These are phyloP conservation scores for Schizosaccharomyces cryophilus DNA, from an alignment of 805 yeast genomes.

Conservation along the genomic window DNA sequence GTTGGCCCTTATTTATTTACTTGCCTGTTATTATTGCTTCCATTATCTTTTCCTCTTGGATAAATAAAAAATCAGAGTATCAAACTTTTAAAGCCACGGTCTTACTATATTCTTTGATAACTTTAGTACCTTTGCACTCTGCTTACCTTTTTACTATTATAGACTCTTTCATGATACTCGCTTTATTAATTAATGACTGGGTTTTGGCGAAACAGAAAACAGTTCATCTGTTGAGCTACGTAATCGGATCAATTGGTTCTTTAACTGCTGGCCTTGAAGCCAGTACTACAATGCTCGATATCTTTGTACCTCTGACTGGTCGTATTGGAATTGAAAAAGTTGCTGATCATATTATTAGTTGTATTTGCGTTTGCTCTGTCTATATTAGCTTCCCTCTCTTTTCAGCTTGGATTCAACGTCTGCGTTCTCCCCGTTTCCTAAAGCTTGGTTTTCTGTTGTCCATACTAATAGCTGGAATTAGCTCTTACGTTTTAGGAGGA, in stretches of 20 bases:
- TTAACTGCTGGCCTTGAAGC: background rate
- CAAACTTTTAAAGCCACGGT: background rate
- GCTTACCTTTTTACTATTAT: background rate
- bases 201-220: background rate
- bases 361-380: background rate
- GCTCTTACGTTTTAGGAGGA: background rate
- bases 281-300: background rate
- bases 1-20: background rate
- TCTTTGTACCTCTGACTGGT: slow-evolving; percentile 2
- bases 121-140: background rate
- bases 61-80: background rate
- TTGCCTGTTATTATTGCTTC: background rate
- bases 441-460: background rate
- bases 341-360: background rate
- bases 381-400: background rate
- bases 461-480: background rate
- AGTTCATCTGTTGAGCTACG: background rate
- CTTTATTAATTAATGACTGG: background rate
- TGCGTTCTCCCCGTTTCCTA: background rate
- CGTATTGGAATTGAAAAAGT: background rate
- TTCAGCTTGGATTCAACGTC: background rate
- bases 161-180: background rate
- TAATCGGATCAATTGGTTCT: background rate
- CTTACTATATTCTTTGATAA: background rate
- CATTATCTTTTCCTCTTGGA: background rate